phyloP scores from a whole-genome alignment of 2,329 filamentous ascomycete species.

The Waltergamsia citrina region DNA sequence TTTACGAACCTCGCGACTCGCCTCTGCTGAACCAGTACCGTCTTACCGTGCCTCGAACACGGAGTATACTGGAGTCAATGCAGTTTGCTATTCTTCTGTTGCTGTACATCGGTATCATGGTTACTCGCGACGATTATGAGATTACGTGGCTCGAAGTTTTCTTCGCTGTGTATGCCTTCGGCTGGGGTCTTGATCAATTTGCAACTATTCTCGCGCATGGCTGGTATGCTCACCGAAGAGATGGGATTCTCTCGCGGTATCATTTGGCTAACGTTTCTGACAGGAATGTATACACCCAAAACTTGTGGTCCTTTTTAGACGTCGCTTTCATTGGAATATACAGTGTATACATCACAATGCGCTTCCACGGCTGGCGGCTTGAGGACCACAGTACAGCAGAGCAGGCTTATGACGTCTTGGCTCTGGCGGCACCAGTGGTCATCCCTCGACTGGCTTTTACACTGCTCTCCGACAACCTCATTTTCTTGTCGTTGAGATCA shows the following conservation, averaged over 20 bases:
- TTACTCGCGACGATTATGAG: constrained; percentile 47
- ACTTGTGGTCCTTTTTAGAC: constrained; percentile 82
- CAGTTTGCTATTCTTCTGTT: constrained; percentile 63
- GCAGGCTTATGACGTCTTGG: constrained; percentile 70
- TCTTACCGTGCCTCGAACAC: constrained; percentile 69
- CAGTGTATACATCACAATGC: constrained; percentile 55
- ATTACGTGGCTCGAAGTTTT: constrained; percentile 51
- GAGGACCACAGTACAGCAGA: constrained; percentile 39
- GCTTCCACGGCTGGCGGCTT: constrained; percentile 52
- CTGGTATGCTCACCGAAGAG: constrained; percentile 28
- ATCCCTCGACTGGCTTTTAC: constrained; percentile 77
- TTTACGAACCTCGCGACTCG: constrained; percentile 69
- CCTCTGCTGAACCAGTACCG: constrained; percentile 78
- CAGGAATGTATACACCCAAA: constrained; percentile 77
- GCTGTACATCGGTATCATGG: constrained; percentile 67
- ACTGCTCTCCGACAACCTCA: constrained; percentile 71
- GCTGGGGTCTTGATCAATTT: constrained; percentile 72
- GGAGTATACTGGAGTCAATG: constrained; percentile 64
- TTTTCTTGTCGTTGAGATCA: constrained; percentile 70
- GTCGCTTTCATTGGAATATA: constrained; percentile 70
- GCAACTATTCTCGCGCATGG: constrained; percentile 69
- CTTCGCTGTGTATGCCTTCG: constrained; percentile 66
- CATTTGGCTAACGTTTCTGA: constrained; percentile 5
- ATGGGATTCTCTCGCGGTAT: no score
- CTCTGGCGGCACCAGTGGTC: constrained; percentile 68